Percentiles rank a stretch among this genome's conserved stretches.
These are phyloP conservation scores for Fermentozyma sake DNA, from an alignment of 1,139 yeast species.

Conservation along the genomic window DNA sequence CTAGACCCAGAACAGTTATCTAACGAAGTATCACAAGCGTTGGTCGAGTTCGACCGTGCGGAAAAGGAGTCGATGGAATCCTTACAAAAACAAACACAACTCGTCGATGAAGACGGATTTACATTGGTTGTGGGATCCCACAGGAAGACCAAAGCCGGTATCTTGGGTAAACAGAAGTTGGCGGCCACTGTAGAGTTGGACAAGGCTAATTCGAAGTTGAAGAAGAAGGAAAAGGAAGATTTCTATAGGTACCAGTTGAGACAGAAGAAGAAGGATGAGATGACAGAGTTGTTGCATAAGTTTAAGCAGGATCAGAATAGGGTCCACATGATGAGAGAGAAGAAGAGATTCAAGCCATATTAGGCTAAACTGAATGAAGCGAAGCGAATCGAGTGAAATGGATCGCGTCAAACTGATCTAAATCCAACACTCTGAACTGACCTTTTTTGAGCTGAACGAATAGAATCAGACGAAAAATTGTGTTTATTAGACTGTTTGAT, in stretches of 20 bases:
- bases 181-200: slow-evolving; percentile 41
- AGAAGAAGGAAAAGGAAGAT: slow-evolving; percentile 81
- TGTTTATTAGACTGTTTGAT: too few relatives aligned
- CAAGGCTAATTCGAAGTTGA: slow-evolving; percentile 48
- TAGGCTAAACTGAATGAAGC: slow-evolving; percentile 22
- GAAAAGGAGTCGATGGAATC: slow-evolving; percentile 65
- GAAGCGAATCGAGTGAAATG: too few relatives aligned
- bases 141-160: slow-evolving; percentile 71
- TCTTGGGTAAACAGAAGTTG: slow-evolving; percentile 51
- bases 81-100: slow-evolving; percentile 48
- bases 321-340: slow-evolving; percentile 72
- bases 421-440: too few relatives aligned
- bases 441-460: too few relatives aligned
- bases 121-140: slow-evolving; percentile 85
- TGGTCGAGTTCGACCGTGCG: slow-evolving; percentile 64
- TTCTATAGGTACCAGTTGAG: slow-evolving; percentile 95
- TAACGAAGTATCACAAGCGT: slow-evolving; percentile 49
- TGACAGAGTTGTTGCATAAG: slow-evolving; percentile 77
- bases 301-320: slow-evolving; percentile 89
- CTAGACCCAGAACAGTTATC: slow-evolving; percentile 47
- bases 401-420: too few relatives aligned
- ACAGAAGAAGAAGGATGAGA: slow-evolving; percentile 87
- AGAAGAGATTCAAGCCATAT: slow-evolving; percentile 82
- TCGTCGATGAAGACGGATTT: slow-evolving; percentile 92
- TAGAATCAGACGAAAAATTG: too few relatives aligned